Evolutionary conservation across 306 rosid species (phyloP), one percentile per base, ranked within the genome.

Genomic region (Cyclanthera cordifolia): DNA sequence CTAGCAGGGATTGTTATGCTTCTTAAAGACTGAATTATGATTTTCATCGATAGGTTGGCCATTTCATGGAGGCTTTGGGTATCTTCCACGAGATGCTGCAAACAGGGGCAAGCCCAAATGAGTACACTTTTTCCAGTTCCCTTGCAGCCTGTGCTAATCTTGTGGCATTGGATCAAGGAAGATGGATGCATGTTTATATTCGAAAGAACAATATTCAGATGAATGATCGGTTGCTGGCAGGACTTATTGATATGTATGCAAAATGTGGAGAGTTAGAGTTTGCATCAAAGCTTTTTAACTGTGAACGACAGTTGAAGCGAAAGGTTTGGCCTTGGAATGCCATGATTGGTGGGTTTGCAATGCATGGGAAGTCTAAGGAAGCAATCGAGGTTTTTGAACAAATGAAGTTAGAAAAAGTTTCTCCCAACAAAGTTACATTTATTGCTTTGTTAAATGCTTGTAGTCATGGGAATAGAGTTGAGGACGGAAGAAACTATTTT

Each of bases 291-390:
- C 73, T 84, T 70, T 89, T 89, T 49, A 43, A 13, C 43, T 61
- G 16, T 19, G 64, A 69, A 34, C 63, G 28, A 9, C 4, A 10
- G 15, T 56, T 57, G 47, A 72, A 45, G 23, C 68, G 19, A 46
- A 72, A 72, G 47, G 86, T 86, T 74, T 80, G 90, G 89, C 83
- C 87, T 27, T 86, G 96, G 93, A 84, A 84, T 85, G 87, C 93
- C 59, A 78, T 89, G 78, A 83, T 86, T 76, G 88, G 86, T 75
- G 96, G 93, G 75, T 80, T 89, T 76, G 90, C 90, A 53, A 79
- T 76, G 83, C 86, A 81, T 63, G 96, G 96, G 55, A 80, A 81
- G 72, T 84, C 90, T 55, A 64, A 71, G 37, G 89, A 79, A 41
- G 83, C 93, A 27, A 78, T 84, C 21, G 67, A 63, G 20, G 23